Base-by-base conservation (phyloP, 2,329 filamentous ascomycete genomes). In the Teratosphaeriaceae sp. region DNA sequence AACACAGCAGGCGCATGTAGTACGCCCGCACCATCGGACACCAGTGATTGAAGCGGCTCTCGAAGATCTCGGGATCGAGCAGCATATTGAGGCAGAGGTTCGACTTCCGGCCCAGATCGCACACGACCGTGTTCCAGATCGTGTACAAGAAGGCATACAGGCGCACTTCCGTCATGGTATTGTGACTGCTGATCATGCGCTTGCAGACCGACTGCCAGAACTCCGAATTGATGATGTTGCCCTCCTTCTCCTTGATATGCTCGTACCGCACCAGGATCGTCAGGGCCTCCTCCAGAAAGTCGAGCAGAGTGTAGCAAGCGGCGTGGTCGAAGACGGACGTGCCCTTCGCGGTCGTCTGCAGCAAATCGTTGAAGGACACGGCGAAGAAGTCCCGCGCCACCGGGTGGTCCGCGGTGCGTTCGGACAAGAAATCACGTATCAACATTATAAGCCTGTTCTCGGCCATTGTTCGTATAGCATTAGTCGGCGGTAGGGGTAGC, bases 1-100 rank as follows among this genome's bases (percentile, higher is more conserved):
- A 96, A 65, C 88, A 94, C 18, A 95, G 66, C 38, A 96, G 69
- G 36, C 89, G 85, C 77, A 94, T 92, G 61, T 84, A 96, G 63
- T 95, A 96, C 12, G 88, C 84, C 47, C 89, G 79, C 18, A 95
- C 87, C 89, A 95, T 94, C 0, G 89, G 88, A 58, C 87, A 94
- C 88, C 89, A 95, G 58, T 95, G 88, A 58, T 85, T 90, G 67
- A 95, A 96, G 48, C 88, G 81, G 47, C 78, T 79, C 58, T 85
- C 80, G 61, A 95, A 95, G 2, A 84, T 76, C 20, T 81, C 73
- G 42, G 85, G 81, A 5, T 81, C 76, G 11, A 96, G 69, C 29
- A 96, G 67, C 71, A 92, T 89, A 18, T 80, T 78, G 21, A 84
- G 56, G 59, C 86, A 94, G 15, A 94, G 61, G 12, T 74, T 69